Evolutionary conservation across 2,329 filamentous ascomycete genomes (phyloP), one percentile per base, ranked within the genome.

Genomic region (Botrytis medusae): DNA sequence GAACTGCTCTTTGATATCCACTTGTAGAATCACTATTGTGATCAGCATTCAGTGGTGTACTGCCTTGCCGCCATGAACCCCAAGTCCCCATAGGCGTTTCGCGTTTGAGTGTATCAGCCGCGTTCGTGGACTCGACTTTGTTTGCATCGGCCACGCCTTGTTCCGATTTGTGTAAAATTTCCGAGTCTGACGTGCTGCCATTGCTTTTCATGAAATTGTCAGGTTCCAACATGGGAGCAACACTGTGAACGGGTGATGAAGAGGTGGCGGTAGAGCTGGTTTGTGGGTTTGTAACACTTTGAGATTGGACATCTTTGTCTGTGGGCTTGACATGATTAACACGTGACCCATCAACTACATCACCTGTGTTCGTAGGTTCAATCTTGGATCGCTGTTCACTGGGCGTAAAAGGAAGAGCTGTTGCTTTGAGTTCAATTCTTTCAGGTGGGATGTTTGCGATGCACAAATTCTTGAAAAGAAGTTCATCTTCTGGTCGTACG

Each of bases 401-500:
- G 6, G 80, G 79, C 25, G 77, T 80, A 73, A 81, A 80, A 18
- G 79, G 71, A 20, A 76, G 65, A 25, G 80, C 80, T 42, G 79
- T 81, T 32, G 79, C 79, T 73, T 91, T 91, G 42, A 91, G 82
- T 76, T 87, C 89, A 14, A 86, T 86, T 79, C 85, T 89, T 74
- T 87, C 88, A 0, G 87, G 85, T 14, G 84, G 74, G n/a, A 86
- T 75, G 73, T 86, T 87, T 60, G 86, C 86, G 2, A 92, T 94
- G 78, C 85, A 89, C 67, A 98, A 86, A 77, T 91, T 88, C 78
- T 92, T 96, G 84, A 97, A 98, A 0, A 90, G 84, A 5, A 85
- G 86, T 73, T 97, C 94, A 78, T 97, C 92, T 82, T 98, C 96
- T 0, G 96, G 96, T 42, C 96, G 90, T 59, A 97, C 94, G 77